Evolutionary conservation across 2,329 filamentous ascomycete species (phyloP), one percentile per base, ranked within the genome.

Genomic region (Pseudogymnoascus sp.): DNA sequence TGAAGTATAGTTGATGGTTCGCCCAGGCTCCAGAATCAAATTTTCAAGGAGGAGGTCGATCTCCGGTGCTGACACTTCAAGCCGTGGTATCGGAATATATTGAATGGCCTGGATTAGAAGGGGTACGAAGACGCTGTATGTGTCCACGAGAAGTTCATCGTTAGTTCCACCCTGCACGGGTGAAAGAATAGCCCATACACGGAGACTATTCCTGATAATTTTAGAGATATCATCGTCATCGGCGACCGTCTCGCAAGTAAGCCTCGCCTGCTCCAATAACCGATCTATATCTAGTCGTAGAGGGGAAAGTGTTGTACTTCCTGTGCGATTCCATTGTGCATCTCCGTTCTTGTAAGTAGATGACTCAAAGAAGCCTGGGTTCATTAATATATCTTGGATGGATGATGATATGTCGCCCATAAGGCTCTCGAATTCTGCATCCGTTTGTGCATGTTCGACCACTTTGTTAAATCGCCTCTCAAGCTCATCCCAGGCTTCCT

Each of bases 1-100:
- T 0, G 93, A 96, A 2, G 89, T 91, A 67, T 88, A 80, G 74
- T 96, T 93, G 70, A 96, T 82, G 0, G 92, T 96, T 64, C 82
- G 82, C 6, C 93, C 93, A 0, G 93, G 93, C 72, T 97, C 91
- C 34, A 98, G 81, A 65, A 98, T 89, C 34, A 98, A 80, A 68
- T 96, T 97, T 73, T 98, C 93, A 2, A 98, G 79, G 0, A 98
- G 79, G 4, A 98, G 83, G 70, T 97, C 93, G 63, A 96, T 81
- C 36, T 90, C 86, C 0, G 92, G 93, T 3, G 88, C 89, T 0
- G 90, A 89, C 4, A 97, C 80, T 75, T 97, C 93, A n/a, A 97
- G 77, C 4, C 93, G 88, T 0, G 93, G 93, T 62, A 98, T 95
- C 0, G 93, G 93, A 3, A 98, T 79, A 75, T 92, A 92, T 73